Base-by-base conservation (phyloP, 73 alveolate species). In the Halteria grandinella region DNA sequence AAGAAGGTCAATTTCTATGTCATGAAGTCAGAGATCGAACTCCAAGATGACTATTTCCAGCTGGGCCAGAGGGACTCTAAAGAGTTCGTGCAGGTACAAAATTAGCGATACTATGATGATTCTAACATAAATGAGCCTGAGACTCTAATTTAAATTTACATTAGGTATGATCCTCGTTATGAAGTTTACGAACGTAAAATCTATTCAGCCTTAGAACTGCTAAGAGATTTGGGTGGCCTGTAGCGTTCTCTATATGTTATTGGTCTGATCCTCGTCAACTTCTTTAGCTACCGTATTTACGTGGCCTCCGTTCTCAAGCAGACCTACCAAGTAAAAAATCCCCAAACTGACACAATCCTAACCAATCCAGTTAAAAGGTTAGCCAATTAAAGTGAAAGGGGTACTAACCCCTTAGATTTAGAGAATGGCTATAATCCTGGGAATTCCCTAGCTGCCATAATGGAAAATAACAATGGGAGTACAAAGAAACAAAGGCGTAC, bases 211-310 rank as follows among this genome's bases (percentile, higher is more conserved):
- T 33, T 66, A 12, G 7, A 54, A 1, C 47, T 14, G 18, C 52
- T 66, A 4, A 66, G 80, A 5, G 80, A 66, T 21, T 34, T 66
- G 23, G 80, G 80, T 18, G 80, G 80, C 47, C 66, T 66, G 1
- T 36, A 66, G 31, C 34, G 47, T 24, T 44, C 66, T 41, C 39
- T 66, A 3, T 66, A 25, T 53, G n/a, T 66, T 2, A 3, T 66
- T 5, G 80, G 80, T 12, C 43, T 66, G 80, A 21, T 66, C 11
- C 8, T 66, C 15, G 37, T 66, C 7, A 41, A 40, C 31, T 66
- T 44, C 24, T 66, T 66, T 45, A 25, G 69, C 34, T 8, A 47
- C 24, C 20, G 66, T 15, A 41, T 66, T 6, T 66, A 45, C 29
- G n/a, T 18, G 53, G 27, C 69, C 33, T 44, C 63, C 1, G n/a